Evolutionary conservation across 2,329 filamentous ascomycete genomes (phyloP), one percentile per base, ranked within the genome.

Genomic region (Leptographium radiaticola): DNA sequence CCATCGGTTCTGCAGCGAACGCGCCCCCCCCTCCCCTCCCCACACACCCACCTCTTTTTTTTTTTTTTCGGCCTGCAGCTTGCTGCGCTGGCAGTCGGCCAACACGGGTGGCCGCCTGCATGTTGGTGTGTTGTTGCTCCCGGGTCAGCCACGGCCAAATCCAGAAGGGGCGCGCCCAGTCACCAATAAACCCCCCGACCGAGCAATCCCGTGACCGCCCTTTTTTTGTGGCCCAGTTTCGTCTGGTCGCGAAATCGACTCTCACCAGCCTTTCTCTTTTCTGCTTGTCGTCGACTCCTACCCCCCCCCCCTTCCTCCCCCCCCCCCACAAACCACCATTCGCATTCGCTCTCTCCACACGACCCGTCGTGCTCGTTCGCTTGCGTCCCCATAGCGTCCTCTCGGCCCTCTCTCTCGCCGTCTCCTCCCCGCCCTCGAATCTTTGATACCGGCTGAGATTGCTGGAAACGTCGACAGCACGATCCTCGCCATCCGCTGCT

Each of bases 171-270:
- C n/a, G n/a, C 34, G 25, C 25, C 25, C 25, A 25, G 25, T 25
- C 25, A 2, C 25, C 25, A 25, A 40, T 33, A 18, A 33, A 13
- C 13, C n/a, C 18, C 33, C 15, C 45, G 36, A 43, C 44, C 36
- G 33, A 47, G 38, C 30, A 42, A 39, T 53, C 52, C 52, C 52
- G 52, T 53, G 52, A 53, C 52, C 52, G 52, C 52, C 40, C 20
- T 53, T 53, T 53, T 52, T 52, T 33, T 49, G 38, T 45, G 25
- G 38, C 38, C 25, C 49, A 39, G 49, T 50, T 43, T 20, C 34
- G 49, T 18, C 45, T 31, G n/a, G 36, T 50, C 38, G 52, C 52
- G 46, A 44, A 36, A 49, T 38, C 38, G 39, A 43, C 36, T 34
- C 40, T 47, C 46, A n/a, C 52, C 52, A 53, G 39, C 52, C 52